phyloP scores from a whole-genome alignment of 192 early-diverging fungal species.

The Phlyctochytrium planicorne region DNA sequence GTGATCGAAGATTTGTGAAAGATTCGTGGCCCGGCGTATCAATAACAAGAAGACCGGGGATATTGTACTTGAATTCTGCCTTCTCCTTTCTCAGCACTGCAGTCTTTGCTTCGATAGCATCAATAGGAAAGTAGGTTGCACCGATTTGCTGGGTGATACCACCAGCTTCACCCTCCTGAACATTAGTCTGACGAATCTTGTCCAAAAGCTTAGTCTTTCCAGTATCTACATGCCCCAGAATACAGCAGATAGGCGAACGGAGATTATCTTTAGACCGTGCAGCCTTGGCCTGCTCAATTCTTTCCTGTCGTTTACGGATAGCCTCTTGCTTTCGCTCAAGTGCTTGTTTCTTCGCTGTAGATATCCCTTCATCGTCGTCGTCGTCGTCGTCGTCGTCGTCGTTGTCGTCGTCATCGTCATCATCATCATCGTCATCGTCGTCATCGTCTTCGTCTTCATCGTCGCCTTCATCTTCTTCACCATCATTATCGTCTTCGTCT shows the following conservation, averaged over 20 bases:
- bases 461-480: conserved; percentile 32
- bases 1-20: conserved; percentile 92
- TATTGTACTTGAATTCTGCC: conserved; percentile 66
- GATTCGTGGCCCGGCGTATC: conserved; percentile 99
- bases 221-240: conserved; percentile 98
- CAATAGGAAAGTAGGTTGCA: conserved; percentile 98
- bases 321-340: conserved; percentile 76
- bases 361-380: conserved; percentile 58
- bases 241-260: conserved; percentile 96
- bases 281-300: conserved; percentile 72
- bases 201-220: conserved; percentile 94
- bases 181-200: conserved; percentile 99
- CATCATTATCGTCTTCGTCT: conserved; percentile 32
- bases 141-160: conserved; percentile 99
- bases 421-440: conserved; percentile 22
- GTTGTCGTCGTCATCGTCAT: conserved; percentile 26
- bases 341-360: conserved; percentile 63
- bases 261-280: conserved; percentile 86
- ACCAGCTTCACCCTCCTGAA: conserved; percentile 98
- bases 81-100: conserved; percentile 63
- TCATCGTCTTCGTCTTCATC: conserved; percentile 29
- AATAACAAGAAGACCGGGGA: conserved; percentile 93
- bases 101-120: conserved; percentile 91
- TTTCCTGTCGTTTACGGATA: conserved; percentile 66
- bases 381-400: conserved; percentile 41